These are phyloP conservation scores for Globisporangium barbulae DNA, from an alignment of 352 stramenopile genomes.

Conservation along the genomic window DNA sequence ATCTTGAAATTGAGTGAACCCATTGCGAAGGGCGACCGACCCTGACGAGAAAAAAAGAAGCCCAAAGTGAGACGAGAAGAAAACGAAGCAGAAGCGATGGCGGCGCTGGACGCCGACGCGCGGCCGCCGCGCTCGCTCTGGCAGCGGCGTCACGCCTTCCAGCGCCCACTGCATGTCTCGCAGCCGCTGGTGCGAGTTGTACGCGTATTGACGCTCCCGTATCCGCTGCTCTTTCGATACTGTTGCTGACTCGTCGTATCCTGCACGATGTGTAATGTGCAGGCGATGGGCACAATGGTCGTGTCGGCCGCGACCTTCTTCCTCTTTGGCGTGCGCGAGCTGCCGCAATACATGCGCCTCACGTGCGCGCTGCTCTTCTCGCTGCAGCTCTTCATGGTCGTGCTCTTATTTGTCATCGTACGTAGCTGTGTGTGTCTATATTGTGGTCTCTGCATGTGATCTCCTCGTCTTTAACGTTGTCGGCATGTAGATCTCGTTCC, in stretches of 20 bases:
- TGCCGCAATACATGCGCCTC: constrained; percentile 32
- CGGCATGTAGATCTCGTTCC: constrained; percentile 41
- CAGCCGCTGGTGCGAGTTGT: constrained; percentile 30
- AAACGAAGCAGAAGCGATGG: not conserved
- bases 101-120: constrained; percentile 7
- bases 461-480: constrained; percentile 16
- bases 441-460: constrained; percentile 9
- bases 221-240: not conserved
- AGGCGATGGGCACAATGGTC: constrained; percentile 39
- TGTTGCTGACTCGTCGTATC: not conserved
- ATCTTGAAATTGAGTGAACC: too few relatives aligned
- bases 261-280: not conserved
- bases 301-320: constrained; percentile 49
- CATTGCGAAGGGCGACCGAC: too few relatives aligned
- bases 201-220: not conserved
- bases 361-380: constrained; percentile 41
- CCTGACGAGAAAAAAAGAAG: too few relatives aligned
- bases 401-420: constrained; percentile 20
- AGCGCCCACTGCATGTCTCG: constrained; percentile 36
- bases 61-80: not conserved
- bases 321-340: constrained; percentile 35
- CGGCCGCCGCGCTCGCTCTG: constrained; percentile 8
- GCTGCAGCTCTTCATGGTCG: constrained; percentile 33
- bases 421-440: constrained; percentile 11
- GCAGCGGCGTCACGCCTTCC: constrained; percentile 42